These are phyloP conservation scores for Gremmenia infestans DNA, from an alignment of 2,329 filamentous ascomycete genomes.

Conservation along the genomic window DNA sequence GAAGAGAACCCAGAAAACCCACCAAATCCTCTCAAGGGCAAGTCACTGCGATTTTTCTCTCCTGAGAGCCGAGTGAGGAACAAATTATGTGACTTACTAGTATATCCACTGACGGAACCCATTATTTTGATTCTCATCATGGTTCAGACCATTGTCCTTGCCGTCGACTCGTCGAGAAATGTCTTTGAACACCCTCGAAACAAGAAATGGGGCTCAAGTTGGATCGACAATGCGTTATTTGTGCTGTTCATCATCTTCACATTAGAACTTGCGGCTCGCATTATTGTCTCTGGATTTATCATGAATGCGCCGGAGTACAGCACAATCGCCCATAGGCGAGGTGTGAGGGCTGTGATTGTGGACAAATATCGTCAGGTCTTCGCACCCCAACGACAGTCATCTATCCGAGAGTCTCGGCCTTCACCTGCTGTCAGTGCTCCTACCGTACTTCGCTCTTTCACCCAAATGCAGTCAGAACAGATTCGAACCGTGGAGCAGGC, in stretches of 20 bases:
- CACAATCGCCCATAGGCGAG: constrained; percentile 74
- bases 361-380: constrained; percentile 77
- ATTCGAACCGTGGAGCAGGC: constrained; percentile 66
- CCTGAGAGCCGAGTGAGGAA: constrained; percentile 71
- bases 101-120: constrained; percentile 83
- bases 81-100: constrained; percentile 74
- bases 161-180: constrained; percentile 71
- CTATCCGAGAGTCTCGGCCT: constrained; percentile 19
- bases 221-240: constrained; percentile 53
- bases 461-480: constrained; percentile 56
- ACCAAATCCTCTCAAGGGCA: constrained; percentile 79
- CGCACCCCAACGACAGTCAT: constrained; percentile 64
- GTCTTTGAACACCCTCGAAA: constrained; percentile 61
- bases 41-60: constrained; percentile 78
- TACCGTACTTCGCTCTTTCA: constrained; percentile 36
- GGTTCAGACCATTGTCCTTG: constrained; percentile 80
- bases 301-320: constrained; percentile 90
- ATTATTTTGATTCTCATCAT: constrained; percentile 83
- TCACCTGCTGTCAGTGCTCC: constrained; percentile 20
- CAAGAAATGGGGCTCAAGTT: constrained; percentile 56
- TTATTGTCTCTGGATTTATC: constrained; percentile 90
- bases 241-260: constrained; percentile 86
- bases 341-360: constrained; percentile 66
- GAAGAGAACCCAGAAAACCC: constrained; percentile 31
- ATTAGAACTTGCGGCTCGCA: constrained; percentile 73